These are phyloP conservation scores for Physaria fendleri DNA, from an alignment of 345 rosid species.

Conservation along the genomic window DNA sequence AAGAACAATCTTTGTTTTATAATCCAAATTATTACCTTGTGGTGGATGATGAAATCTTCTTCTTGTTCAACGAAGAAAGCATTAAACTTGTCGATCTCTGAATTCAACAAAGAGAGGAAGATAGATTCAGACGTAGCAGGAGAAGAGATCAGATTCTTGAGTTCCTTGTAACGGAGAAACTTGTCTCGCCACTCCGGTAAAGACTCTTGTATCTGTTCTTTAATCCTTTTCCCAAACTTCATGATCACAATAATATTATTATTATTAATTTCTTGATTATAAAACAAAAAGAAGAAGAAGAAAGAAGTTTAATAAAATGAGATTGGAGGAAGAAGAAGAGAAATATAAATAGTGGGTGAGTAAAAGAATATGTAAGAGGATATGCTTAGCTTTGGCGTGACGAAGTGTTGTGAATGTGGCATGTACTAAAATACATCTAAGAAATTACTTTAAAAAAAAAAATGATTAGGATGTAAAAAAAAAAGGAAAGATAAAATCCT, in stretches of 20 bases:
- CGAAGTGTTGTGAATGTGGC: constrained; percentile 32
- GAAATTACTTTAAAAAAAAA: too few relatives aligned
- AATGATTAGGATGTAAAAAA: too few relatives aligned
- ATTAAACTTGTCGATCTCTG: constrained; percentile 85
- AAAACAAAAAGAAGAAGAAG: too few relatives aligned
- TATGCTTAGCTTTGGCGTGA: constrained; percentile 38
- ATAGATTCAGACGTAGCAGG: constrained; percentile 38
- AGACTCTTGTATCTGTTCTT: constrained; percentile 69
- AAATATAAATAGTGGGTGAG: constrained; percentile 15
- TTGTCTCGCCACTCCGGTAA: constrained; percentile 80
- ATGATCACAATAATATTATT: constrained; percentile 35
- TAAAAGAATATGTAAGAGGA: constrained; percentile 24
- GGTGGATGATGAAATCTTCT: constrained; percentile 83
- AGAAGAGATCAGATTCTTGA: constrained; percentile 64
- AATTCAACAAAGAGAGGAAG: constrained; percentile 52
- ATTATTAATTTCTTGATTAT: too few relatives aligned
- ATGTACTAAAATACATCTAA: too few relatives aligned
- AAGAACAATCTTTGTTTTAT: background rate
- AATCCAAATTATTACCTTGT: constrained; percentile 38
- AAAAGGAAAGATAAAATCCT: constrained; percentile 16
- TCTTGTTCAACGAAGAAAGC: constrained; percentile 76
- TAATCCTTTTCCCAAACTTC: constrained; percentile 89
- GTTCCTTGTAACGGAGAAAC: constrained; percentile 60
- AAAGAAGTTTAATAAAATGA: constrained; percentile 14
- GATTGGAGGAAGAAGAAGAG: constrained; percentile 14